A percentile compares a stretch with the other conserved stretches of the same genome.
Evolutionary conservation across 208 protist genomes (phyloP).

Genomic region (Phytomonas sp.): DNA sequence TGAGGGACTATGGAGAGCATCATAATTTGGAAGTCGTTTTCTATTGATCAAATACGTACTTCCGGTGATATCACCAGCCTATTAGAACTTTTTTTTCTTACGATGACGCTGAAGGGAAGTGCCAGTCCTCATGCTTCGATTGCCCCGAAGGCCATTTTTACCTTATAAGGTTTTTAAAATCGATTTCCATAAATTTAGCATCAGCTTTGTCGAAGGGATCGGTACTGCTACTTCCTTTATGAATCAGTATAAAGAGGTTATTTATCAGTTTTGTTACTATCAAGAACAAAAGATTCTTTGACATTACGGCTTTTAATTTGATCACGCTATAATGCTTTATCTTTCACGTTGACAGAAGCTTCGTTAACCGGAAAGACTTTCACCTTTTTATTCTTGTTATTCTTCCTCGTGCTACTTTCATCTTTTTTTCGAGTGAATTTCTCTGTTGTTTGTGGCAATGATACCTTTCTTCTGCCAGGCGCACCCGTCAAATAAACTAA

Average conservation of each 20-base stretch:
- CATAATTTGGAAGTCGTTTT: neutral
- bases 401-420: neutral
- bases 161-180: neutral
- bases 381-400: conserved; percentile 7
- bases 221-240: neutral
- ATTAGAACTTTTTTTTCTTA: neutral
- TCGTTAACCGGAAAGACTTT: neutral
- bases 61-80: neutral
- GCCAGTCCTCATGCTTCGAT: neutral
- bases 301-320: neutral
- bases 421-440: neutral
- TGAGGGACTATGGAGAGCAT: neutral
- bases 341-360: neutral
- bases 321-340: neutral
- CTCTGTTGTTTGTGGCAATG: neutral
- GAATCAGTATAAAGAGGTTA: neutral
- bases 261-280: neutral
- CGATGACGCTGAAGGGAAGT: neutral
- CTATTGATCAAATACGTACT: neutral
- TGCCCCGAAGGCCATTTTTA: neutral
- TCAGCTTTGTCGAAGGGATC: neutral
- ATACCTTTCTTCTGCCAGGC: neutral
- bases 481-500: neutral
- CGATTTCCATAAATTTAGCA: neutral
- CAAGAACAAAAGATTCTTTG: neutral